Evolutionary conservation across 257 asterid species (phyloP), one percentile per base, ranked within the genome.

Genomic region (Solanum virginianum): DNA sequence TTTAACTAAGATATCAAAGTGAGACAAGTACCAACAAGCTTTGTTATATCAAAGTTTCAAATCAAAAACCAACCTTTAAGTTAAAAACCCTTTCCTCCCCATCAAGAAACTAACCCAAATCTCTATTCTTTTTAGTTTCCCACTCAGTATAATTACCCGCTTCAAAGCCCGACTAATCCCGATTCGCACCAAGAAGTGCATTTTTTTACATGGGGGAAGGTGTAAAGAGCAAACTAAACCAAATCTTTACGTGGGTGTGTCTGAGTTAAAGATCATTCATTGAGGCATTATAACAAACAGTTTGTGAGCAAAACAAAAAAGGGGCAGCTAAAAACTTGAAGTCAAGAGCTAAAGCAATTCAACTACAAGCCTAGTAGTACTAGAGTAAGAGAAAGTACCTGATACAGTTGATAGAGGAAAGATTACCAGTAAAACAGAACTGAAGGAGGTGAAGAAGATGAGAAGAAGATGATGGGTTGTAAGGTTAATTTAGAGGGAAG

Each of bases 401-500:
- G 82, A 51, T 9, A 51, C 13, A 77, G 63, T 9, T 77, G 82
- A 49, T 16, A 53, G 63, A 49, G 82, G 82, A 49, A 49, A 49
- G 24, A 75, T 65, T 14, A 5, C 14, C 41, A n/a, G 85, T 60
- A 29, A 36, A 36, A 55, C 84, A 41, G 82, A 65, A 82, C 65
- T 71, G 77, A 45, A 29, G 65, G 36, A 75, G 53, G 84, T 24
- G 14, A 12, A 1, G 57, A 86, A 60, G 82, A 43, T 69, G 70
- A 24, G 36, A 81, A 53, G 81, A 81, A 45, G 86, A 71, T 51
- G 85, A 66, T 14, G 72, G 2, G 68, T 41, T 41, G 53, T 68
- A 13, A 72, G 87, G 66, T 81, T 22, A 79, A 90, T 90, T 90
- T 92, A 90, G 89, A 91, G 91, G 91, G 89, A 90, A 55, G 55